A percentile compares a stretch with the other conserved stretches of the same genome.
phyloP scores from a whole-genome alignment of 768 basidiomycete genomes.

The Rhodotorula kratochvilovae region DNA sequence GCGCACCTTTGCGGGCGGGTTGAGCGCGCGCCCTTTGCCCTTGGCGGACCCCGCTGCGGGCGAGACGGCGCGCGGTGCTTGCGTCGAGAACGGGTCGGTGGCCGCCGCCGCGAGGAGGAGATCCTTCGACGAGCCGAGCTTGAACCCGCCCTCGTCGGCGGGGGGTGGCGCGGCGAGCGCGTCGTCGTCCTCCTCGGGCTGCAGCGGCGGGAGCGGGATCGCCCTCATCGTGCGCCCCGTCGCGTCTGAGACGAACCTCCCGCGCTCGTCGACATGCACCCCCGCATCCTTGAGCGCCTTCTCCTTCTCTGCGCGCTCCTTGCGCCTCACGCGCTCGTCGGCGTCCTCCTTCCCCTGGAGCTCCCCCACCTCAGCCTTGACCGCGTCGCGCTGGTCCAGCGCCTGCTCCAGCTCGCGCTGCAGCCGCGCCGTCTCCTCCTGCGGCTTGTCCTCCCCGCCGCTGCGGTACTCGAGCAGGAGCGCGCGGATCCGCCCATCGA shows the following conservation, averaged over 20 bases:
- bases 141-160: not conserved
- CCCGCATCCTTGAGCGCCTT: slow-evolving; percentile 1
- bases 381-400: slow-evolving; percentile 17
- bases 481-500: slow-evolving; percentile 13
- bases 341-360: slow-evolving; percentile 16
- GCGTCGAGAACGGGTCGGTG: slow-evolving; percentile 26
- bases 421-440: not conserved
- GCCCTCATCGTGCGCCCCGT: too few species aligned
- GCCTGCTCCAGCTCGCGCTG: slow-evolving; percentile 16
- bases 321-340: slow-evolving; percentile 1
- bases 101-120: not conserved
- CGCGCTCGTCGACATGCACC: slow-evolving; percentile 1
- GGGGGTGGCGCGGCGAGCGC: not conserved
- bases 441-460: not conserved
- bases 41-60: slow-evolving; percentile 14
- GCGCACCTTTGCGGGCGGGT: slow-evolving; percentile 9
- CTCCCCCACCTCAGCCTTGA: slow-evolving; percentile 21
- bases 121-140: slow-evolving; percentile 25
- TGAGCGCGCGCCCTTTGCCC: slow-evolving; percentile 24
- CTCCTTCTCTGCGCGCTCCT: slow-evolving; percentile 9
- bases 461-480: slow-evolving; percentile 28
- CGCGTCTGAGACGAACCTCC: not conserved
- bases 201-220: too few species aligned
- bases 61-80: slow-evolving; percentile 28
- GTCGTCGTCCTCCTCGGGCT: not conserved